Evolutionary conservation across 2,329 filamentous ascomycete species (phyloP), one percentile per base, ranked within the genome.

Genomic region (Aspergillus felis): DNA sequence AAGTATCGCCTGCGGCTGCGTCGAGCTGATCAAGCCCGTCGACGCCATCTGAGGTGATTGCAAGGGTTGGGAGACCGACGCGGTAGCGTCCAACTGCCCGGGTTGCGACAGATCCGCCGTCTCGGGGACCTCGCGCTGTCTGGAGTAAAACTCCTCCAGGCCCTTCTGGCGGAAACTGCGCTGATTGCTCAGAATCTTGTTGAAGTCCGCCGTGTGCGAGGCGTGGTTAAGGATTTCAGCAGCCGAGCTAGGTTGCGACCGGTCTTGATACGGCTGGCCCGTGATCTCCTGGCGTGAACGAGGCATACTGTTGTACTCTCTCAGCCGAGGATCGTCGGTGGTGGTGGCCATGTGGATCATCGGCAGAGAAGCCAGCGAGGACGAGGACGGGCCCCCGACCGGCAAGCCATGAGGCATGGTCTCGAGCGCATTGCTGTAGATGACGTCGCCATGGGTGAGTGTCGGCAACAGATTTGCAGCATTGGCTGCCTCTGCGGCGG

Each of bases 271-370:
- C 9, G 92, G 82, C 41, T 89, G 87, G 25, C 92, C 94, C 14
- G 89, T 86, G 61, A 97, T 86, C 70, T 97, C 94, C 76, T 97
- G 94, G 63, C 93, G 86, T 24, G 92, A 90, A 54, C 91, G 89
- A 60, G 90, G 87, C 62, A 96, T 90, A 68, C 85, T 88, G 67
- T 87, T 89, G 71, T 93, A 96, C 72, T 96, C 91, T 69, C 89
- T 86, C 61, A 88, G 82, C 66, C 90, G 84, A 63, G 88, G 84
- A 69, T 93, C 88, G 69, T 89, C 89, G 61, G 92, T 84, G 64
- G 91, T 88, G 76, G 90, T 84, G 69, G 87, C 85, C 74, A 90
- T 82, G 73, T 91, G 90, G 78, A 96, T 93, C 83, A 92, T 90
- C 58, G 90, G 87, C 70, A 95, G 85, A 73, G 90, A 87, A 57